These are phyloP conservation scores for Tolypocladium cylindrosporum DNA, from an alignment of 2,329 filamentous ascomycete genomes.

Conservation along the genomic window DNA sequence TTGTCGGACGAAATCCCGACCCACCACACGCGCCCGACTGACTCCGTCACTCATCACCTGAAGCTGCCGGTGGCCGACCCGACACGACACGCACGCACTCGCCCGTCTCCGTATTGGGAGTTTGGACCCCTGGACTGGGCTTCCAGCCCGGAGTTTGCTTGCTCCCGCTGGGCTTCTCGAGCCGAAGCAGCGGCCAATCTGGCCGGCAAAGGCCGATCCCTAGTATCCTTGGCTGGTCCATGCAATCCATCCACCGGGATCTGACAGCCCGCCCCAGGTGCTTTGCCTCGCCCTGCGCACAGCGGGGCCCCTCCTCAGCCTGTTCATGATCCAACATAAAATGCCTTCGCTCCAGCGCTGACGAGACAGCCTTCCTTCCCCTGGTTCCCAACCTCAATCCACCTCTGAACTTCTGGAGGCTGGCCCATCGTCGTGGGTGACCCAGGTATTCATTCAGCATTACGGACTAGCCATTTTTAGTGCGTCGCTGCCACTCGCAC, in stretches of 20 bases:
- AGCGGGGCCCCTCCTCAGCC: not conserved
- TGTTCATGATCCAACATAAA: conserved; percentile 3
- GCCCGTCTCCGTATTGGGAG: not conserved
- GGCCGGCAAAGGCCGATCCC: not conserved
- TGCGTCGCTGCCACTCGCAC: not conserved
- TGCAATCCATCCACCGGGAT: conserved; percentile 3
- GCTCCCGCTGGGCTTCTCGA: not conserved
- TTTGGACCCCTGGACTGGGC: not conserved
- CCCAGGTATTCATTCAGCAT: not conserved
- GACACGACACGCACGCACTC: not conserved
- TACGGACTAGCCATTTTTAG: not conserved
- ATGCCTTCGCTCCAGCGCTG: not conserved
- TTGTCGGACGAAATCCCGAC: not conserved
- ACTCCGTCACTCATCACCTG: not conserved
- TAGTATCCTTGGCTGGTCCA: not conserved
- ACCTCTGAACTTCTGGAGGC: not conserved
- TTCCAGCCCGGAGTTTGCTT: not conserved
- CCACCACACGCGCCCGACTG: not conserved
- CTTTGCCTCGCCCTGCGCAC: not conserved
- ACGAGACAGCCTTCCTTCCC: not conserved
- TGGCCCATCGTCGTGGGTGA: not conserved
- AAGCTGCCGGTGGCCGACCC: not conserved
- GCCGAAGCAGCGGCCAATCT: not conserved
- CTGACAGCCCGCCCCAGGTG: not conserved
- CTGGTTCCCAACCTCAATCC: not conserved